Conservation (phyloP, 2,329 filamentous ascomycete genomes). For the Mycosphaerelloides madeirae region DNA sequence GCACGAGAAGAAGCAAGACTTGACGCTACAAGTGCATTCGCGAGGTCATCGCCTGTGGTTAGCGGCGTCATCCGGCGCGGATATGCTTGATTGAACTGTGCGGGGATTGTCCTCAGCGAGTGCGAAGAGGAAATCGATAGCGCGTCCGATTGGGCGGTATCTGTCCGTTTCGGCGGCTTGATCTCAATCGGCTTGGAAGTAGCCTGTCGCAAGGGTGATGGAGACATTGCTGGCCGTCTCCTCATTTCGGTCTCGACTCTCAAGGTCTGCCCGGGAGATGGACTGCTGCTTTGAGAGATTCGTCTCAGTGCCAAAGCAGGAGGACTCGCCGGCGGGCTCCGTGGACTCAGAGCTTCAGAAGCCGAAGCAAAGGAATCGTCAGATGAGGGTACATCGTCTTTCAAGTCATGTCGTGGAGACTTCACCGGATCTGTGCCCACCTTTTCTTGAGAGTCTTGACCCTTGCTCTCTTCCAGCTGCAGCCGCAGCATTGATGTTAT, state of each 20-base stretch:
- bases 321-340: constrained; percentile 12
- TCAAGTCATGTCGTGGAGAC: neutral
- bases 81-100: constrained; percentile 32
- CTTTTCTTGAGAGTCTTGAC: constrained; percentile 1
- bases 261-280: constrained; percentile 13
- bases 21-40: constrained; percentile 70
- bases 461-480: constrained; percentile 20
- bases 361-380: constrained; percentile 23
- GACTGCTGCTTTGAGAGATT: constrained; percentile 1
- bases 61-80: constrained; percentile 40
- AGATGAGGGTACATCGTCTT: constrained; percentile 6
- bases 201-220: constrained; percentile 13
- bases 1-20: constrained; percentile 58
- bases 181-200: constrained; percentile 15
- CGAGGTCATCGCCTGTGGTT: constrained; percentile 60
- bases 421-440: constrained; percentile 2
- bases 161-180: constrained; percentile 8
- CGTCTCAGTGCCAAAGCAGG: neutral
- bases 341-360: constrained; percentile 14
- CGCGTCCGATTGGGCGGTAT: constrained; percentile 15
- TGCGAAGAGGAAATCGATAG: constrained; percentile 19
- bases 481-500: constrained; percentile 31
- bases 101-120: constrained; percentile 27
- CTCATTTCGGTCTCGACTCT: constrained; percentile 9
- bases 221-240: constrained; percentile 12